A percentile compares a stretch with the other conserved stretches of the same genome.
These are phyloP conservation scores for Aegilops longissima DNA, from an alignment of 176 grass and related monocot species.

Conservation along the genomic window DNA sequence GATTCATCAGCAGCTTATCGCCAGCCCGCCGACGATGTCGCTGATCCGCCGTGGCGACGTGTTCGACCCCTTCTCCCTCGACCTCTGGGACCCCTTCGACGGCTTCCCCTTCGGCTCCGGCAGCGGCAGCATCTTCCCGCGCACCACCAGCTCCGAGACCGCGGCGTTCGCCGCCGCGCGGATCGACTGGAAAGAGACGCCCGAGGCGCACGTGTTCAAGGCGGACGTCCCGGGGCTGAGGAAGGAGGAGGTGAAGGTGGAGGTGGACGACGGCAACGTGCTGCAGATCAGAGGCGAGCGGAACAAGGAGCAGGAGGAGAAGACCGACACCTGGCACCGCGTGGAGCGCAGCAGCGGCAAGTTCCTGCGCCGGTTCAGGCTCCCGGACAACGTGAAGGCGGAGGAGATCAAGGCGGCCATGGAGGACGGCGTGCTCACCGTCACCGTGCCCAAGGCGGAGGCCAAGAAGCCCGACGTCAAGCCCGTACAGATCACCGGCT, in stretches of 20 bases:
- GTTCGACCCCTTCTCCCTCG: slow-evolving; percentile 50
- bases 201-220: slow-evolving; percentile 36
- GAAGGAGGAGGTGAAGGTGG: slow-evolving; percentile 42
- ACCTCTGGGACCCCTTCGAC: slow-evolving; percentile 27
- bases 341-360: slow-evolving; percentile 41
- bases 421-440: slow-evolving; percentile 42
- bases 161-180: not conserved
- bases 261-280: slow-evolving; percentile 38
- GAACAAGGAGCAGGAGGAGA: slow-evolving; percentile 38
- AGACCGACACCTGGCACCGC: slow-evolving; percentile 32
- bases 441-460: slow-evolving; percentile 34
- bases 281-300: slow-evolving; percentile 45
- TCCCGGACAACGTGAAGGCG: slow-evolving; percentile 25
- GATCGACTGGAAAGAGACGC: slow-evolving; percentile 35
- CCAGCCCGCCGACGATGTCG: not conserved
- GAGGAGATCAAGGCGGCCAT: slow-evolving; percentile 42
- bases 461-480: slow-evolving; percentile 31
- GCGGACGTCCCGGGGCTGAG: slow-evolving; percentile 33
- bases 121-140: not conserved
- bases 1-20: not conserved
- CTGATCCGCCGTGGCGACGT: slow-evolving; percentile 35
- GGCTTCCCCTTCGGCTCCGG: slow-evolving; percentile 28
- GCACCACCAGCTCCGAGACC: not conserved
- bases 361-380: slow-evolving; percentile 32
- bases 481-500: slow-evolving; percentile 29